Conservation (phyloP, 2,329 filamentous ascomycete species). For the Ophiostoma piceae region DNA sequence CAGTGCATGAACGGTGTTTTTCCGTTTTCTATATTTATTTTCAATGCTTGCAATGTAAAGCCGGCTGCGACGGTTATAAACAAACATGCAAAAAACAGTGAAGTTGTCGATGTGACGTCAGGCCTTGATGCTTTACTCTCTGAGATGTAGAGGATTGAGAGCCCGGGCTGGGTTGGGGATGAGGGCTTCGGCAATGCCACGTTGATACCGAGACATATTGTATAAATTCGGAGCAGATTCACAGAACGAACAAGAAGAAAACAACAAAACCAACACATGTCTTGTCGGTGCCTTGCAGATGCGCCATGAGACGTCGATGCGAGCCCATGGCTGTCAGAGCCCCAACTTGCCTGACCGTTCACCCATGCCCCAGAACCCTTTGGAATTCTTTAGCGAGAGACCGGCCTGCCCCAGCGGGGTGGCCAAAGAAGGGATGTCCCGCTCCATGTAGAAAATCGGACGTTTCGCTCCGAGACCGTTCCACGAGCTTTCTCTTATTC, state of each 20-base stretch:
- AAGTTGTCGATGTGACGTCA: neutral
- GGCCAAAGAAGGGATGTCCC: slow-evolving; percentile 4
- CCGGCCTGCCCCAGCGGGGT: neutral
- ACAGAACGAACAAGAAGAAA: neutral
- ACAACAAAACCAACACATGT: neutral
- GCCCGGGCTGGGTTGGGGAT: neutral
- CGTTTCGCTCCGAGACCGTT: neutral
- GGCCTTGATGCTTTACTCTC: neutral
- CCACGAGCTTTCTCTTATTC: neutral
- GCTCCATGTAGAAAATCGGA: neutral
- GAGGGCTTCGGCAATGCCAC: neutral
- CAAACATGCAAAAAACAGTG: neutral
- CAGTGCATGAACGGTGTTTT: neutral
- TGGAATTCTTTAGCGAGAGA: neutral
- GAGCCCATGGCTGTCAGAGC: neutral
- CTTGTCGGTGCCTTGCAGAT: neutral
- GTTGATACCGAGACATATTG: neutral
- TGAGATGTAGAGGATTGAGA: too few relatives aligned
- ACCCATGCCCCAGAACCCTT: neutral
- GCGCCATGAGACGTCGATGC: neutral
- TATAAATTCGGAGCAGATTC: too few relatives aligned
- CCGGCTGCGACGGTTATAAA: neutral
- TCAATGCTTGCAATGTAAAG: neutral
- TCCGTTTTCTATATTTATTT: neutral
- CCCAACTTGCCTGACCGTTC: neutral